phyloP scores from a whole-genome alignment of 2,329 filamentous ascomycete genomes.

The Cadophora sp. region DNA sequence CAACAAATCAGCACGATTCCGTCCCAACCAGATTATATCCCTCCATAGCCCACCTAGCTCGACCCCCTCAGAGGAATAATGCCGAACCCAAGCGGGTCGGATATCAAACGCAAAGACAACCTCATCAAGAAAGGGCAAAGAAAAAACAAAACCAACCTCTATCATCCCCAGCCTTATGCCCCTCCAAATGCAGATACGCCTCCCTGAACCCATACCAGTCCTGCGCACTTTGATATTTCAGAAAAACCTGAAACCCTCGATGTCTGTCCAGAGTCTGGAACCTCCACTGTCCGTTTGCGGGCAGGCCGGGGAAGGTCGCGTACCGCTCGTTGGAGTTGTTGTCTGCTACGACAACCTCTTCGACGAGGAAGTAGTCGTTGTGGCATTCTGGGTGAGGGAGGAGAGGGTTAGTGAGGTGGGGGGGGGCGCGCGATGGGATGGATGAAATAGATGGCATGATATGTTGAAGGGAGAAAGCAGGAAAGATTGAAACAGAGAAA shows the following conservation, averaged over 20 bases:
- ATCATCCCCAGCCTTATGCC: not conserved
- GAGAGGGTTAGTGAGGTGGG: not conserved
- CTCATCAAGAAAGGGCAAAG: not conserved
- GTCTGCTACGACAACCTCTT: not conserved
- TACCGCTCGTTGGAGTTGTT: not conserved
- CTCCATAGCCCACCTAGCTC: too few relatives aligned
- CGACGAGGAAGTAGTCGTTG: slow-evolving; percentile 3
- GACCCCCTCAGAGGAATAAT: too few relatives aligned
- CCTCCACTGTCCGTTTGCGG: not conserved
- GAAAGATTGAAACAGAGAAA: too few relatives aligned
- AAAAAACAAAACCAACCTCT: not conserved
- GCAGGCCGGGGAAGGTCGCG: not conserved
- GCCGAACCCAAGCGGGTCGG: too few relatives aligned
- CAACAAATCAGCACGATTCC: not conserved
- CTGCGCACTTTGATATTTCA: not conserved
- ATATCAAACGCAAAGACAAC: not conserved
- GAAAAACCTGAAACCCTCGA: not conserved
- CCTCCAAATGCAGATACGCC: not conserved
- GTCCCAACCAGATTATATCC: too few relatives aligned
- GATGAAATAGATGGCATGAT: not conserved
- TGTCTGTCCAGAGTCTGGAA: not conserved
- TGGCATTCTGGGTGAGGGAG: not conserved
- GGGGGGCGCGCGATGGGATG: not conserved
- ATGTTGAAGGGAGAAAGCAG: not conserved
- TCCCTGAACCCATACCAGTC: not conserved